Base-by-base conservation (phyloP, 108 stramenopile genomes). In the Skeletonema tropicum region DNA sequence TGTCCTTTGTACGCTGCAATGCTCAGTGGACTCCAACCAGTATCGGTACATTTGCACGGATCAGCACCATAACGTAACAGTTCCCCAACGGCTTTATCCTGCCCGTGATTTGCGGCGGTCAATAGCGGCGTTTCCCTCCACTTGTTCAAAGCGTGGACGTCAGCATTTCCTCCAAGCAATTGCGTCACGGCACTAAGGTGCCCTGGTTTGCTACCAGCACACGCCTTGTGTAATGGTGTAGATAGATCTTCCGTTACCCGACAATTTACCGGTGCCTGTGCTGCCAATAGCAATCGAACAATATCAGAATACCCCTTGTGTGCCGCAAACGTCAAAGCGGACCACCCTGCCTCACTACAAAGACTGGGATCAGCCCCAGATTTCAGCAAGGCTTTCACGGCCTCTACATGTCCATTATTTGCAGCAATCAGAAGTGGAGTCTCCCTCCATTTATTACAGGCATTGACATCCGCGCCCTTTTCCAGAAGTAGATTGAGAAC, bases 271-370 rank as follows among this genome's bases (percentile, higher is more conserved):
- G 94, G 92, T 10, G 94, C 94, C 29, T 82, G 83, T 31, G 87
- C 90, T 26, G 76, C 74, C 49, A 95, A 69, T 38, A 95, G 70
- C 42, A 92, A 80, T 33, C 75, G 63, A 3, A 93, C 92, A 74
- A 95, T 95, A 36, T 95, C 90, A 58, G 92, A 91, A 71, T 95
- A 95, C 8, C 94, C 94, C 91, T 95, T 95, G 82, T 95, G 94
- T 26, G 94, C 94, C n/a, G 94, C 94, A 85, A 95, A 95, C 4
- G 94, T 95, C 60, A 95, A 70, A 5, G 94, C 94, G 55, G 85
- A 87, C 94, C 94, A 95, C 38, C 95, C 92, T 5, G 92, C 92
- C 83, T 96, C 95, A 64, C 89, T 92, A 57, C 91, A 92, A 36
- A 92, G 65, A 33, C 86, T 80, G 0, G 95, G 92, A 71, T 96